Percentiles rank a stretch among this genome's conserved stretches.
Evolutionary conservation across 164 flowering plant species (phyloP).

Genomic region (Vitis amurensis): DNA sequence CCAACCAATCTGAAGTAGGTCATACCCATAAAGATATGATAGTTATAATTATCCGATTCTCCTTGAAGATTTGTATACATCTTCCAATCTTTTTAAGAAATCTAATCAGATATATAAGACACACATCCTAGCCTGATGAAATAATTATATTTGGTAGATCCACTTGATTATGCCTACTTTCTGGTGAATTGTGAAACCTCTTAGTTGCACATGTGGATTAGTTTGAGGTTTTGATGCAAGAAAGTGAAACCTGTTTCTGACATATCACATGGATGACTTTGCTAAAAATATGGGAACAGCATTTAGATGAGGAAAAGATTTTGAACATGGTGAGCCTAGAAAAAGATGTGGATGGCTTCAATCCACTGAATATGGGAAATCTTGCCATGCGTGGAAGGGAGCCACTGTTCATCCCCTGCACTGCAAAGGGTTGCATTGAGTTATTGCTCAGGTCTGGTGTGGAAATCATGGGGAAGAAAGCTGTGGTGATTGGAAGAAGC

Average conservation of each 20-base stretch:
- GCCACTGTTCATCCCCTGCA: conserved; percentile 80
- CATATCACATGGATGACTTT: conserved; percentile 16
- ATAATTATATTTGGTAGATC: background rate
- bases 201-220: background rate
- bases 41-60: background rate
- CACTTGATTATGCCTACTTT: background rate
- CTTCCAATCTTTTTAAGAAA: background rate
- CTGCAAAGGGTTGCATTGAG: conserved; percentile 84
- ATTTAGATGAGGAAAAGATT: conserved; percentile 69
- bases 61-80: background rate
- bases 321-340: conserved; percentile 55
- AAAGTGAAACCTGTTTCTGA: conserved; percentile 4
- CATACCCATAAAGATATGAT: background rate
- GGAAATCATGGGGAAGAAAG: conserved; percentile 72
- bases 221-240: conserved; percentile 3
- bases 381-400: conserved; percentile 83
- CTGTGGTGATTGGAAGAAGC: conserved; percentile 85
- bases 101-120: background rate
- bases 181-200: background rate
- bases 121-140: background rate
- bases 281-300: conserved; percentile 43
- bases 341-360: conserved; percentile 90
- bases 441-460: conserved; percentile 57
- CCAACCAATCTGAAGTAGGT: background rate
- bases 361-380: conserved; percentile 80